A percentile compares a stretch with the other conserved stretches of the same genome.
Evolutionary conservation across 2,329 filamentous ascomycete species (phyloP).

Genomic region (Chaetomiaceae sp.): DNA sequence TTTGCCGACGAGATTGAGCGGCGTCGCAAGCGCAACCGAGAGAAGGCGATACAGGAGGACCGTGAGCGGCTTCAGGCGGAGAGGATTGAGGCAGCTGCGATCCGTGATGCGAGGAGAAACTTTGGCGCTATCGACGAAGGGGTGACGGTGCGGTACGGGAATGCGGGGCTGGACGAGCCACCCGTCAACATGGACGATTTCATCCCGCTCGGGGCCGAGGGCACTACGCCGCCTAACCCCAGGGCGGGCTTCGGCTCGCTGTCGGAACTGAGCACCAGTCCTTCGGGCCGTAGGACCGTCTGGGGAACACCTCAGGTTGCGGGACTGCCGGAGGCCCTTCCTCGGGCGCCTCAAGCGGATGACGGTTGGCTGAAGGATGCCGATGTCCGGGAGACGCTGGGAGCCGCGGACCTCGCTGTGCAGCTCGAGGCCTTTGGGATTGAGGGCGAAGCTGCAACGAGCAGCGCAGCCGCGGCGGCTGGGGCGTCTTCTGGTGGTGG

Average conservation of each 20-base stretch:
- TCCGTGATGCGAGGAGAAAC: constrained; percentile 43
- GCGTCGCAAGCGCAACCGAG: constrained; percentile 69
- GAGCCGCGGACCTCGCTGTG: constrained; percentile 52
- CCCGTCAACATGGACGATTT: constrained; percentile 58
- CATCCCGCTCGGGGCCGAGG: constrained; percentile 51
- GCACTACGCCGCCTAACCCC: constrained; percentile 52
- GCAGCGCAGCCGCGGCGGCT: constrained; percentile 16
- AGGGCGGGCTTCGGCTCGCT: constrained; percentile 62
- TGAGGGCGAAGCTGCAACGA: constrained; percentile 24
- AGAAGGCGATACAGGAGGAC: constrained; percentile 83
- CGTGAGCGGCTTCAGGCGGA: constrained; percentile 79
- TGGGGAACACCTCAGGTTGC: constrained; percentile 81
- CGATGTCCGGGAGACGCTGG: constrained; percentile 66
- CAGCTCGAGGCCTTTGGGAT: constrained; percentile 53
- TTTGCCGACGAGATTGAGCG: constrained; percentile 75
- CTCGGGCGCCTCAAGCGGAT: constrained; percentile 36
- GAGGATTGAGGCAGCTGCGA: constrained; percentile 66
- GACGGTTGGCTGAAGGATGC: constrained; percentile 75
- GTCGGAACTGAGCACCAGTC: constrained; percentile 76
- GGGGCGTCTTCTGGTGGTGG: constrained; percentile 22
- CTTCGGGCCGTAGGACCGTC: constrained; percentile 70
- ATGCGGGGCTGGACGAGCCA: constrained; percentile 26
- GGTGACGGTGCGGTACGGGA: constrained; percentile 27
- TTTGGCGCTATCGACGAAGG: constrained; percentile 40
- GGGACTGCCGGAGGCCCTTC: constrained; percentile 48